Evolutionary conservation across 805 yeast genomes (phyloP).

Genomic region (Monosporozyma yasuniensis): DNA sequence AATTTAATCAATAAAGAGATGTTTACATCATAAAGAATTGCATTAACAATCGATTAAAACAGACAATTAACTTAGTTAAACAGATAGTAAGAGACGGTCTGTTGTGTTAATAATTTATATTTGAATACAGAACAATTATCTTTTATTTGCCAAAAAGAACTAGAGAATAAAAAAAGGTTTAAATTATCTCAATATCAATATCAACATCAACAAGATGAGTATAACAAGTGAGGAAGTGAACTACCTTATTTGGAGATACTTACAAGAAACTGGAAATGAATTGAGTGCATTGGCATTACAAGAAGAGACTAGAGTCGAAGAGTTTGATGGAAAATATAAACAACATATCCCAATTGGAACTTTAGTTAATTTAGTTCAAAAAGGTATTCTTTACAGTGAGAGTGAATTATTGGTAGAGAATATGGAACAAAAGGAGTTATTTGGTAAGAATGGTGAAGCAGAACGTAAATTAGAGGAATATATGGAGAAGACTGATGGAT

Average conservation of each 20-base stretch:
- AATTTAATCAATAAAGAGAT: background rate
- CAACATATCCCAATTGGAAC: conserved; percentile 65
- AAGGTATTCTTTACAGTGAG: conserved; percentile 72
- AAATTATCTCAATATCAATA: background rate
- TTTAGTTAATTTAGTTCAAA: conserved; percentile 73
- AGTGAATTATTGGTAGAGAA: conserved; percentile 47
- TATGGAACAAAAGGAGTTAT: background rate
- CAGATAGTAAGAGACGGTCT: background rate
- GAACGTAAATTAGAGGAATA: background rate
- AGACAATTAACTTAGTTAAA: background rate
- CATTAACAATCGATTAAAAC: background rate
- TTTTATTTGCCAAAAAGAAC: background rate
- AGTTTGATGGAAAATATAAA: conserved; percentile 43
- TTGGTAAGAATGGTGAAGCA: background rate
- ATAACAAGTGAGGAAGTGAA: conserved; percentile 76
- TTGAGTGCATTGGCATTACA: conserved; percentile 73
- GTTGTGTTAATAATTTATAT: background rate
- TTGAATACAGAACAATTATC: background rate
- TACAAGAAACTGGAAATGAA: conserved; percentile 75
- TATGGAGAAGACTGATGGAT: conserved; percentile 14
- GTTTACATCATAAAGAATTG: background rate
- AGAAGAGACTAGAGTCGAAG: conserved; percentile 57
- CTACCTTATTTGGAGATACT: conserved; percentile 85
- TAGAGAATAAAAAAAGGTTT: background rate
- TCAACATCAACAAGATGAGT: conserved; percentile 44